Evolutionary conservation across 2,329 filamentous ascomycete genomes (phyloP).

Genomic region (Sporothrix brunneoviolacea): DNA sequence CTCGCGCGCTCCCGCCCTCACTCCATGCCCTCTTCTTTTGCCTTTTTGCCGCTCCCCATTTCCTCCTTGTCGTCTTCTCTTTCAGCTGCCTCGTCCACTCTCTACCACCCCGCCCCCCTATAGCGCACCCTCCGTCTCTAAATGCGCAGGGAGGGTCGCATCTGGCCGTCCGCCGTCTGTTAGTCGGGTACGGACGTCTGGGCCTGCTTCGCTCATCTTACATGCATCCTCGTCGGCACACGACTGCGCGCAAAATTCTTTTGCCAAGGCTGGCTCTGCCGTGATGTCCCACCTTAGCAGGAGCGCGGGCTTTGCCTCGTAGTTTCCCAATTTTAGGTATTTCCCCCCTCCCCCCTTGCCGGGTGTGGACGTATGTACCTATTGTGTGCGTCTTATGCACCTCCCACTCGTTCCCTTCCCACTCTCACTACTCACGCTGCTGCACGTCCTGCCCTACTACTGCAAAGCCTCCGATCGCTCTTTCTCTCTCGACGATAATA

Average conservation of each 20-base stretch:
- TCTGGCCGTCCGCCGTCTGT: conserved; percentile 1
- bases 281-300: conserved; percentile 8
- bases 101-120: not conserved
- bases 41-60: not conserved
- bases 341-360: no score
- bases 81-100: not conserved
- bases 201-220: not conserved
- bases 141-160: not conserved
- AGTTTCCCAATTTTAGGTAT: no score
- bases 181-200: conserved; percentile 8
- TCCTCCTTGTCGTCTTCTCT: not conserved
- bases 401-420: not conserved
- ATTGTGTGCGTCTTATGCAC: not conserved
- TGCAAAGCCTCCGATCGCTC: conserved; percentile 9
- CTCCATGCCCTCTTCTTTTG: no score
- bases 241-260: not conserved
- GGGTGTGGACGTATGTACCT: no score
- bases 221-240: conserved; percentile 3
- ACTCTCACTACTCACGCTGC: conserved; percentile 2
- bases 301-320: no score
- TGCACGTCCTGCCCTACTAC: conserved; percentile 8
- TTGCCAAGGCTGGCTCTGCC: conserved; percentile 1
- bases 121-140: not conserved
- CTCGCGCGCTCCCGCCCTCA: no score
- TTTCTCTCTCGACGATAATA: conserved; percentile 11